These are phyloP conservation scores for Graphium sp. DNA, from an alignment of 2,329 filamentous ascomycete species.

Conservation along the genomic window DNA sequence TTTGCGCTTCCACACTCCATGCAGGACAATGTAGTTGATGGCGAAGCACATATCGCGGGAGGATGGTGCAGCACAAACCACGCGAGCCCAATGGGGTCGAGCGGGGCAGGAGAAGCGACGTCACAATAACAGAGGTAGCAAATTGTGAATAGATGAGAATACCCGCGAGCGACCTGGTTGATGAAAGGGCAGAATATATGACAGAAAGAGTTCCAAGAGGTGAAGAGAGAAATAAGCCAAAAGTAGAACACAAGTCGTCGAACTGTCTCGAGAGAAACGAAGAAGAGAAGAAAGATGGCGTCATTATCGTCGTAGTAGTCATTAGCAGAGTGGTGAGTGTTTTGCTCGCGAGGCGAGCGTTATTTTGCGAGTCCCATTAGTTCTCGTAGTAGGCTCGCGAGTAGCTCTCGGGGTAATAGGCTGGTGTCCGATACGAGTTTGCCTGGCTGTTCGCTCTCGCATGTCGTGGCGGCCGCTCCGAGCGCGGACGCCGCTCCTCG, in stretches of 20 bases:
- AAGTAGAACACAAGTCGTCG: conserved; percentile 5
- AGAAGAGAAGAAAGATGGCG: not conserved
- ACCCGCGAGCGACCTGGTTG: not conserved
- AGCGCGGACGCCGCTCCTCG: conserved; percentile 27
- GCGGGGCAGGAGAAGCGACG: too few relatives aligned
- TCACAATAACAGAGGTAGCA: too few relatives aligned
- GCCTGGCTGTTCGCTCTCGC: conserved; percentile 31
- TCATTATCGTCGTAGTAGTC: conserved; percentile 3
- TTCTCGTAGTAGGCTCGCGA: not conserved
- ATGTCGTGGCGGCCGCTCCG: conserved; percentile 26
- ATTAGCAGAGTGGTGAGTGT: too few relatives aligned
- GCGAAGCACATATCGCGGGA: too few relatives aligned
- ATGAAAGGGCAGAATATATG: conserved; percentile 6
- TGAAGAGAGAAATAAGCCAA: conserved; percentile 8
- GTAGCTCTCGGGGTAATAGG: conserved; percentile 3
- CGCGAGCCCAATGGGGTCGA: too few relatives aligned
- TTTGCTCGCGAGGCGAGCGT: too few relatives aligned
- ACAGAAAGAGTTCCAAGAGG: conserved; percentile 9
- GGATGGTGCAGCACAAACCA: too few relatives aligned
- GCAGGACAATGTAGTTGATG: too few relatives aligned
- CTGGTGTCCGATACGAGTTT: conserved; percentile 18
- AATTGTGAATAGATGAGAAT: too few relatives aligned
- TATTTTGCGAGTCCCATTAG: not conserved
- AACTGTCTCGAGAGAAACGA: not conserved
- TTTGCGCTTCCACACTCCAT: too few relatives aligned